Evolutionary conservation across 2,329 filamentous ascomycete species (phyloP), one percentile per base, ranked within the genome.

Genomic region (Lachnellula subtilissima): DNA sequence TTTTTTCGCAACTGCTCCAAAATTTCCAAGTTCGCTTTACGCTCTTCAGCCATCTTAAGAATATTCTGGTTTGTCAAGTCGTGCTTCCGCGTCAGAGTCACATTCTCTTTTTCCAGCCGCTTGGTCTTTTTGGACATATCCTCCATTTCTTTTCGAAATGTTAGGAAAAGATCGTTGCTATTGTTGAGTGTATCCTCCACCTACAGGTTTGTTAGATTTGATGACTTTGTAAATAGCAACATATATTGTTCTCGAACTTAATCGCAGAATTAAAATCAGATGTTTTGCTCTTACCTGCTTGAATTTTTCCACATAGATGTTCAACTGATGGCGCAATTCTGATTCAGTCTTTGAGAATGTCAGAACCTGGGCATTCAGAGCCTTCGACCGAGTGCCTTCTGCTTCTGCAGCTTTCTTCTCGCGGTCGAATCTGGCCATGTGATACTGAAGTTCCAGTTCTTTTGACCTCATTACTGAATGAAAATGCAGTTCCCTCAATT

Each of bases 51-150:
- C 93, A 97, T 96, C 69, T 94, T 89, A 57, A 97, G 84, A 69
- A 99, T 97, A 72, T 96, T 97, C 63, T 89, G 87, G 68, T 94
- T 94, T 25, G 92, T 95, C 48, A 90, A 85, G 66, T 97, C 92
- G 72, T 97, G 93, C 73, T 97, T 96, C 54, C 93, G 85, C 63
- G 91, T 96, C 51, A 96, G 81, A 17, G 84, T 87, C 65, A 94
- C 87, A 67, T 99, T 97, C 69, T 99, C 94, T 74, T 96, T 96
- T 72, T 99, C 94, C 52, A 99, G 78, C 25, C 91, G 87, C 74
- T 97, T 97, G 5, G 93, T 96, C 77, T 97, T 97, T 77, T 97
- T 97, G 0, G 92, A 96, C 92, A 97, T 97, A 69, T 97, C 94
- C 74, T 97, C 94, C 92, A 97, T 97, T 74, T 97, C 94, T 76